Evolutionary conservation across 2,329 filamentous ascomycete species (phyloP), one percentile per base, ranked within the genome.

Genomic region (Penicillium frequentans): DNA sequence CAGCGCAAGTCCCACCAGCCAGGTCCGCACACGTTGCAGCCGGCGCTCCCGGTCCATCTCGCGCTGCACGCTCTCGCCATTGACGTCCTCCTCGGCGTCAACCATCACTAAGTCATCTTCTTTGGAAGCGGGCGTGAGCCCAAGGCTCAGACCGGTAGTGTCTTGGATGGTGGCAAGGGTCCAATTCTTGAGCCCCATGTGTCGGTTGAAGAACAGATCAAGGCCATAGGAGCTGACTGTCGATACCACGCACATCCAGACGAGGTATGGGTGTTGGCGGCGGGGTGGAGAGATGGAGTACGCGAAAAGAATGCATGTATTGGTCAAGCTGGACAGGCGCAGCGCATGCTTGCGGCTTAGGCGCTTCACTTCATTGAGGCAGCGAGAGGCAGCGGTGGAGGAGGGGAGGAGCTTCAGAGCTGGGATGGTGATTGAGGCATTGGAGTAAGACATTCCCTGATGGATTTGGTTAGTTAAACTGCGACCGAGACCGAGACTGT

Each of bases 371-470:
- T 86, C 85, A 64, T 83, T 78, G 72, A 96, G 87, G 66, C 90
- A 87, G 70, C 86, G 86, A 47, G 86, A 82, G 61, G 90, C 90
- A 53, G 83, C 80, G 56, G 84, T 80, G 49, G 93, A 89, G 51
- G 90, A 90, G 10, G 91, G 90, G 49, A 97, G 89, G 54, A 86
- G 84, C 66, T 93, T 86, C 55, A 97, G 86, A 6, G 90, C 84
- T 19, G 93, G 93, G 58, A 96, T 84, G 26, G 90, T 87, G 62
- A 96, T 79, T 58, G 86, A 85, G 23, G 89, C 89, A 66, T 95
- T 84, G 48, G 91, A 89, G 79, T 93, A 96, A 51, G 93, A 96
- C 58, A 95, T 84, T 75, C 93, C 93, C 93, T 97, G 10, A 39
- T 21, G 19, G 19, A 42, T 7, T 11, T 10, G 39, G 23, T 42